These are phyloP conservation scores for Puccinia polysora DNA, from an alignment of 1,284 basidiomycete species.

Conservation along the genomic window DNA sequence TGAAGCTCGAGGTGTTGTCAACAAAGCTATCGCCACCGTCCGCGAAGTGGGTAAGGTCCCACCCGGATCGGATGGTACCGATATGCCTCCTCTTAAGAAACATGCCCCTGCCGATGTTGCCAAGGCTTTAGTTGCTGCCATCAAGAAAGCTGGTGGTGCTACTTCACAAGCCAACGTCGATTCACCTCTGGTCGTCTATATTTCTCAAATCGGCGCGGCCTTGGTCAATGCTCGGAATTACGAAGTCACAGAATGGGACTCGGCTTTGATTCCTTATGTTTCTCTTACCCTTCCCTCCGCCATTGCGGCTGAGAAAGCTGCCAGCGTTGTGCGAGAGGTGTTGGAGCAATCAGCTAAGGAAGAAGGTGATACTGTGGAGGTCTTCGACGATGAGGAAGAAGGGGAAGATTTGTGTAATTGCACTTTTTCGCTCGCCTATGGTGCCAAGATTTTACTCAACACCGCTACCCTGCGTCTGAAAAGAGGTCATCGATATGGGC, in stretches of 20 bases:
- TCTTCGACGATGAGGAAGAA: slow-evolving; percentile 84
- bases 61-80: slow-evolving; percentile 70
- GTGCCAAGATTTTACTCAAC: slow-evolving; percentile 96
- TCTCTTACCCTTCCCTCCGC: slow-evolving; percentile 60
- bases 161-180: slow-evolving; percentile 52
- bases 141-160: slow-evolving; percentile 71
- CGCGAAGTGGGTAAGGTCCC: slow-evolving; percentile 87
- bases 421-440: slow-evolving; percentile 95
- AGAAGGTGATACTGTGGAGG: slow-evolving; percentile 66
- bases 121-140: slow-evolving; percentile 65
- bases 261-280: slow-evolving; percentile 69
- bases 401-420: slow-evolving; percentile 97
- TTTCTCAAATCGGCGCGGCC: slow-evolving; percentile 72
- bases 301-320: slow-evolving; percentile 61
- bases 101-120: slow-evolving; percentile 66
- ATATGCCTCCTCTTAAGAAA: slow-evolving; percentile 75
- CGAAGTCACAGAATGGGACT: slow-evolving; percentile 80
- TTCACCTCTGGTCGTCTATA: slow-evolving; percentile 66
- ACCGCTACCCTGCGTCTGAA: slow-evolving; percentile 92
- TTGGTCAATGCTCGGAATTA: slow-evolving; percentile 87
- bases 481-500: slow-evolving; percentile 97
- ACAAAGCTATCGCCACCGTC: slow-evolving; percentile 82
- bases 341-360: slow-evolving; percentile 81
- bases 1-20: slow-evolving; percentile 84
- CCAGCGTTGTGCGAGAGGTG: slow-evolving; percentile 72